Evolutionary conservation across 2,329 filamentous ascomycete species (phyloP).

Genomic region (Monosporascus sp.): DNA sequence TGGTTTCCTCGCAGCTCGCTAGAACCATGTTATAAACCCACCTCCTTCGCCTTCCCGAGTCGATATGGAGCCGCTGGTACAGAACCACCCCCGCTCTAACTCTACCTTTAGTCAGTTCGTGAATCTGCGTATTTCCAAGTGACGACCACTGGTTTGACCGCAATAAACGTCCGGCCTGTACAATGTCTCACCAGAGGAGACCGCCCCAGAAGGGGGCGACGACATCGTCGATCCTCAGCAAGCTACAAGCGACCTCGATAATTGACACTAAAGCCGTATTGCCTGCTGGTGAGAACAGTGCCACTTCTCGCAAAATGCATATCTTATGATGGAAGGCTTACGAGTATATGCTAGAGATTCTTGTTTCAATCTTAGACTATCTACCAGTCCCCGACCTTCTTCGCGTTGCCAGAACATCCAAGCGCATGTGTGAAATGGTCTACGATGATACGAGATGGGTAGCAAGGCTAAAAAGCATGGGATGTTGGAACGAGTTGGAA

Average conservation of each 20-base stretch:
- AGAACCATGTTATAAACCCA: too few species aligned
- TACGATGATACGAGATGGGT: constrained; percentile 98
- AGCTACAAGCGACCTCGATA: constrained; percentile 76
- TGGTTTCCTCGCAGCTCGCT: too few species aligned
- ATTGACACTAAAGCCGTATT: constrained; percentile 71
- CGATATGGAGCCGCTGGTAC: background rate
- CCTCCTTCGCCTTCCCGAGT: background rate
- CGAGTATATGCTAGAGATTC: constrained; percentile 58
- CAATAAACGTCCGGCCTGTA: background rate
- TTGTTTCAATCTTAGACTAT: constrained; percentile 83
- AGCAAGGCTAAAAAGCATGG: constrained; percentile 76
- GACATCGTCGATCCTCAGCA: constrained; percentile 60
- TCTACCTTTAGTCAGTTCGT: background rate
- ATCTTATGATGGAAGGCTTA: background rate
- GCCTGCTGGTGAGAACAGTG: constrained; percentile 62
- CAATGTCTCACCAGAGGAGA: constrained; percentile 34
- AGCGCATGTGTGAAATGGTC: constrained; percentile 92
- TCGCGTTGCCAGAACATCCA: constrained; percentile 76
- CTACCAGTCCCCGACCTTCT: constrained; percentile 81
- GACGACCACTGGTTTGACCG: background rate
- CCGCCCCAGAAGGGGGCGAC: constrained; percentile 27
- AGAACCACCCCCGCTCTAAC: background rate
- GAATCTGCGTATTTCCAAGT: background rate
- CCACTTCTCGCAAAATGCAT: background rate
- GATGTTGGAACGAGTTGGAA: constrained; percentile 85